A percentile compares a stretch with the other conserved stretches of the same genome.
Conservation (phyloP, 208 protist genomes). For the Angomonas ambiguus region DNA sequence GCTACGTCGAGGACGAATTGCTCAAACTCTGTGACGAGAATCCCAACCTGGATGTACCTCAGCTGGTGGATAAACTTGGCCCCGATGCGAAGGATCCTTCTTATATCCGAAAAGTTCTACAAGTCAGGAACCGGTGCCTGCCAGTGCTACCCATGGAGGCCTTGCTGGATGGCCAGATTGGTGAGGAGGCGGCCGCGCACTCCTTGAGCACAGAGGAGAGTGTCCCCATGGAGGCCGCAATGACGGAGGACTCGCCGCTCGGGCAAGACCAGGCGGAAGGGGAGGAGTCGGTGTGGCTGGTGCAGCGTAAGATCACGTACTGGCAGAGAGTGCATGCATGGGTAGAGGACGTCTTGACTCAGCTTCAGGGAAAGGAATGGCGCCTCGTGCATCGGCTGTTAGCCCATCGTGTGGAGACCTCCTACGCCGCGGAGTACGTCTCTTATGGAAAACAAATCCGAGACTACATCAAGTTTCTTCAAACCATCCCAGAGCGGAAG, state of each 20-base stretch:
- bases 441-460: conserved; percentile 45
- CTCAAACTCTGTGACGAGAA: conserved; percentile 64
- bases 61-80: conserved; percentile 71
- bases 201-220: not conserved
- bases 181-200: conserved; percentile 25
- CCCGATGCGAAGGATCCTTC: conserved; percentile 42
- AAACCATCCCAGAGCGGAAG: conserved; percentile 52
- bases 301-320: conserved; percentile 61
- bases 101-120: conserved; percentile 59
- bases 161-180: conserved; percentile 27
- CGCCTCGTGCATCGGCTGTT: conserved; percentile 67
- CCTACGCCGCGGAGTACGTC: conserved; percentile 67
- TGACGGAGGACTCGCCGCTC: not conserved
- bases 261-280: not conserved
- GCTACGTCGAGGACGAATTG: conserved; percentile 68
- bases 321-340: conserved; percentile 65
- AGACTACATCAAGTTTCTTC: conserved; percentile 63
- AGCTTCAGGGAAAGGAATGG: conserved; percentile 83
- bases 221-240: not conserved
- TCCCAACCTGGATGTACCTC: conserved; percentile 49
- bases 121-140: conserved; percentile 58
- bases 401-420: conserved; percentile 61
- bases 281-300: conserved; percentile 12
- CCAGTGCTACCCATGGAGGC: conserved; percentile 50
- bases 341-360: conserved; percentile 63